Conservation (phyloP, 495 filamentous ascomycete species). For the Xeromyces bisporus region DNA sequence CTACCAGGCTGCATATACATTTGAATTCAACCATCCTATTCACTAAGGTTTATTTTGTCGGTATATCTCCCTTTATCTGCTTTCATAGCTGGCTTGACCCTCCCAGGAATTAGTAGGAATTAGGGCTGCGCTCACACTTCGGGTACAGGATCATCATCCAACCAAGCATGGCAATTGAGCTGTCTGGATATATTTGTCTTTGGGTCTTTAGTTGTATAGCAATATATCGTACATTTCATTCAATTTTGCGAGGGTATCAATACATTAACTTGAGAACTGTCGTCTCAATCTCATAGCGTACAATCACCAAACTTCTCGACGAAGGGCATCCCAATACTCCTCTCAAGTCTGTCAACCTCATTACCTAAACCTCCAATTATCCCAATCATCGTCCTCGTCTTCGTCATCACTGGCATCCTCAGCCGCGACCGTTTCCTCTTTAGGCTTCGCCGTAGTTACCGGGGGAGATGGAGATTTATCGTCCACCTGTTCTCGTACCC, state of each 20-base stretch:
- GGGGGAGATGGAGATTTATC: neutral
- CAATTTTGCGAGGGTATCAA: neutral
- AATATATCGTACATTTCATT: neutral
- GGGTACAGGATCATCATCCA: too few species aligned
- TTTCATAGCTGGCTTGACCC: too few species aligned
- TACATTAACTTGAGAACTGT: neutral
- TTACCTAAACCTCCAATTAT: slow-evolving; percentile 50
- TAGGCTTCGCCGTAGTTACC: slow-evolving; percentile 2
- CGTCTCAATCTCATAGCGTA: neutral
- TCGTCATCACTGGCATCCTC: slow-evolving; percentile 36
- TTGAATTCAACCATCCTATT: too few species aligned
- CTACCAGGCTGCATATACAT: too few species aligned
- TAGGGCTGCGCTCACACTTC: too few species aligned
- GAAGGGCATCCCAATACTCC: neutral
- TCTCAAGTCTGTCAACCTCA: slow-evolving; percentile 1
- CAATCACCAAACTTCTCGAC: neutral
- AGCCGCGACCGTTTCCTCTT: slow-evolving; percentile 13
- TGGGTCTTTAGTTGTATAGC: neutral
- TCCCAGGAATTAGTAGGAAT: too few species aligned
- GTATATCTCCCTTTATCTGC: too few species aligned
- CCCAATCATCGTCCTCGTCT: slow-evolving; percentile 45
- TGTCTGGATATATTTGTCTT: neutral
- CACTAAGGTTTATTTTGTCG: too few species aligned
- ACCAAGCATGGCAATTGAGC: neutral
- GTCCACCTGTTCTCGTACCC: slow-evolving; percentile 14